Evolutionary conservation across 192 early-diverging fungal genomes (phyloP), one percentile per base, ranked within the genome.

Genomic region (Backusella tarrabulga): DNA sequence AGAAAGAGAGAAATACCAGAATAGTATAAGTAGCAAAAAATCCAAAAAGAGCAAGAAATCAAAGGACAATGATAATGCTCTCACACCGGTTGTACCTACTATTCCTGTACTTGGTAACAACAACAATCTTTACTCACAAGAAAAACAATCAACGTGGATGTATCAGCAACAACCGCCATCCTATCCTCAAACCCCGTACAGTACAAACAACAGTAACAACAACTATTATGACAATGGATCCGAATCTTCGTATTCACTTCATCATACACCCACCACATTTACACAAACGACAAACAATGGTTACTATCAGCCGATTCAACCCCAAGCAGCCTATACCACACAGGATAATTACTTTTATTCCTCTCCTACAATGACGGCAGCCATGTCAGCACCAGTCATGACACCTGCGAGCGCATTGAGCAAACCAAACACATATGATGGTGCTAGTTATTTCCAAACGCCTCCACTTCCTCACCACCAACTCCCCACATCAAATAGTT

Each of bases 351-450:
- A 12, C n/a, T 41, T 38, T n/a, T 23, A 12, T 21, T 41, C 17
- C 12, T 41, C n/a, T 12, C 19, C n/a, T 41, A 41, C 34, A 23
- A 38, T 70, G 38, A 38, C 46, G 6, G 14, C 32, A 8, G 14
- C 15, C 35, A 34, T 68, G 35, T 21, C 32, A 11, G 3, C 36
- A 8, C 68, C 68, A 11, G 17, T 11, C 5, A 8, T 69, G 21
- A 69, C 34, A n/a, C 38, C 19, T 41, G 38, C 68, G 11, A 70
- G 38, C 8, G 35, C 36, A 38, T 17, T 38, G 15, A 40, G 36
- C 23, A 70, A 70, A 36, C 68, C 68, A 21, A 70, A 70, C 34
- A 70, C 68, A 38, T 70, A 70, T 14, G 68, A 70, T 36, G 68
- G 35, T 34, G 32, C 46, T 6, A 6, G 26, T 12, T 63, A 63